Evolutionary conservation across 2,329 filamentous ascomycete species (phyloP), one percentile per base, ranked within the genome.

Genomic region (Capronia coronata): DNA sequence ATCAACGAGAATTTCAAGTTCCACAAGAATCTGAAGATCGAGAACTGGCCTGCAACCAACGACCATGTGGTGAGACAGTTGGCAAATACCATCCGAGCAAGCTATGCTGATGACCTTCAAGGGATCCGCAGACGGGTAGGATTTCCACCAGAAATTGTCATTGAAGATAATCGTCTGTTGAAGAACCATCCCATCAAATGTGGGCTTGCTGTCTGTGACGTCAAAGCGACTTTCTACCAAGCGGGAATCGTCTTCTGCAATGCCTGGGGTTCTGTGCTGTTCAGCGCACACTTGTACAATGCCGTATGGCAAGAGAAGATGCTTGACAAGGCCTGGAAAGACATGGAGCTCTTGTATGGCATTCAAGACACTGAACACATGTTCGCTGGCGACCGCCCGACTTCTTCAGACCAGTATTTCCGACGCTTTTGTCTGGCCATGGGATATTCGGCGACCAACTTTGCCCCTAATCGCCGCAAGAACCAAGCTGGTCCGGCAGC

Each of bases 221-320:
- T 67, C 6, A 58, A 49, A 6, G 48, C 32, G 9, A 47, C 37
- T 49, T 58, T 54, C 54, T 5, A 44, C 49, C 1, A 62, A 63
- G 14, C 64, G 0, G 63, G 70, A 1, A 54, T 71, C 9, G 39
- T 46, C 0, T 63, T 71, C 13, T 60, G 58, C 8, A 66, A 68
- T 40, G 65, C 65, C 1, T 74, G 66, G 66, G 68, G 68, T 1
- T 68, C 70, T 0, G 61, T 73, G 9, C 54, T 64, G 9, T 68
- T 63, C 39, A 54, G 63, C 0, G 54, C 52, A 1, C 72, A 76
- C 40, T 55, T 76, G 1, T 74, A 74, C 60, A 69, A 72, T 42
- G 70, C 71, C 1, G 44, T 68, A 1, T 37, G 42, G 1, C 45
- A 61, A 65, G 2, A 44, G 0, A 46, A 18, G 1, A 5, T 38